Conservation (phyloP, 352 stramenopile genomes). For the Phytophthora chlamydospora region DNA sequence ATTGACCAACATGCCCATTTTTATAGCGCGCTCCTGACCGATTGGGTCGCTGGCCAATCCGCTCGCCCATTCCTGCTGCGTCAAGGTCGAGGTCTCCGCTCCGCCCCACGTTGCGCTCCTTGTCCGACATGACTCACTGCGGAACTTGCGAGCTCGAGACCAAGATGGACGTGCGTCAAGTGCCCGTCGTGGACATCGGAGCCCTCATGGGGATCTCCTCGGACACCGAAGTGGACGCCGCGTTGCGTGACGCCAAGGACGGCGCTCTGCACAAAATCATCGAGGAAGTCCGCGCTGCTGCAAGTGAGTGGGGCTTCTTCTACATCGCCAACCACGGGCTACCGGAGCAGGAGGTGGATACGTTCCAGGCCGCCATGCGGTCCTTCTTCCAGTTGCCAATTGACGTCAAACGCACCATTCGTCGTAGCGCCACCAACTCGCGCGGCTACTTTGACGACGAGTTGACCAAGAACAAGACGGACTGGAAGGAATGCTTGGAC, state of each 20-base stretch:
- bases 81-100: not conserved
- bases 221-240: conserved; percentile 42
- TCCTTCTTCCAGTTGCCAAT: conserved; percentile 87
- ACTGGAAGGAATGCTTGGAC: conserved; percentile 94
- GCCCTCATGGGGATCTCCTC: conserved; percentile 47
- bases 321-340: conserved; percentile 91
- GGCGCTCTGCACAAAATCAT: conserved; percentile 46
- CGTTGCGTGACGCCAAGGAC: conserved; percentile 20
- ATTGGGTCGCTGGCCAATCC: too few species aligned
- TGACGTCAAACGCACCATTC: conserved; percentile 59
- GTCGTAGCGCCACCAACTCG: conserved; percentile 81
- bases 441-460: conserved; percentile 95
- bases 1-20: too few species aligned
- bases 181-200: conserved; percentile 62
- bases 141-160: conserved; percentile 1
- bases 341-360: conserved; percentile 57
- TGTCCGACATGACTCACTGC: conserved; percentile 9
- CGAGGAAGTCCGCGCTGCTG: conserved; percentile 37
- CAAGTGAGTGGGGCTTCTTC: conserved; percentile 92
- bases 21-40: too few species aligned
- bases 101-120: not conserved
- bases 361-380: conserved; percentile 71
- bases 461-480: conserved; percentile 92
- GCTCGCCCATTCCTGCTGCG: too few species aligned
- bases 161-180: conserved; percentile 40